phyloP scores from a whole-genome alignment of 2,329 filamentous ascomycete species.

The Monosporascus cannonballus region DNA sequence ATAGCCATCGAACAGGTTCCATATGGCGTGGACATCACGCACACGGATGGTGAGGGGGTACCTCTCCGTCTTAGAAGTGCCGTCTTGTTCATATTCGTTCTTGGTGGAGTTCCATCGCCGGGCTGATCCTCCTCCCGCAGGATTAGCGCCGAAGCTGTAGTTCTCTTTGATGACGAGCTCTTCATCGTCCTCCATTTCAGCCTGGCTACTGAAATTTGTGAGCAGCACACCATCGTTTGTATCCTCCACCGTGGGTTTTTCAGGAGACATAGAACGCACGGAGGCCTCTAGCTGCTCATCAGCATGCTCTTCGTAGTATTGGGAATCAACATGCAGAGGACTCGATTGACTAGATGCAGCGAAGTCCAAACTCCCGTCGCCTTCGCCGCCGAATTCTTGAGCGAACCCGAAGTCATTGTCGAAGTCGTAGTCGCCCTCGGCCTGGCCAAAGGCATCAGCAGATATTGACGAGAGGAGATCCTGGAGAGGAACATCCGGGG shows the following conservation, averaged over 20 bases:
- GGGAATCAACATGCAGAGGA: conserved; percentile 34
- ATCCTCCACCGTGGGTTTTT: conserved; percentile 35
- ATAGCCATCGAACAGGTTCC: conserved; percentile 97
- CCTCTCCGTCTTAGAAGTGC: conserved; percentile 52
- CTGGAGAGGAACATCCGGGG: conserved; percentile 70
- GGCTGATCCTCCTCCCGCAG: conserved; percentile 57
- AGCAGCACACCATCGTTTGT: conserved; percentile 41
- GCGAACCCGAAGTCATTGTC: conserved; percentile 57
- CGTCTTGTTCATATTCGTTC: conserved; percentile 66
- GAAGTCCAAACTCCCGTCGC: conserved; percentile 32
- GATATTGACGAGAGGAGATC: conserved; percentile 88
- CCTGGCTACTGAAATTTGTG: conserved; percentile 33
- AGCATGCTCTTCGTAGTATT: conserved; percentile 40
- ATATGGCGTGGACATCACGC: conserved; percentile 86
- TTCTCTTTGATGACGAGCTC: conserved; percentile 68
- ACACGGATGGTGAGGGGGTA: conserved; percentile 74
- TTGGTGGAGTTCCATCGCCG: conserved; percentile 75
- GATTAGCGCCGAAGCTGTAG: conserved; percentile 60
- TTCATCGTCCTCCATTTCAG: conserved; percentile 43
- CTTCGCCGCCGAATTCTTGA: conserved; percentile 39
- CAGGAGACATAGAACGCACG: conserved; percentile 30
- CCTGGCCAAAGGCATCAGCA: conserved; percentile 69
- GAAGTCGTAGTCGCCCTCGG: conserved; percentile 56
- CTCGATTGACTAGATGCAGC: conserved; percentile 27
- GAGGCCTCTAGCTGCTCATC: conserved; percentile 45